Evolutionary conservation across 768 basidiomycete species (phyloP).

Genomic region (Suillus bovinus): DNA sequence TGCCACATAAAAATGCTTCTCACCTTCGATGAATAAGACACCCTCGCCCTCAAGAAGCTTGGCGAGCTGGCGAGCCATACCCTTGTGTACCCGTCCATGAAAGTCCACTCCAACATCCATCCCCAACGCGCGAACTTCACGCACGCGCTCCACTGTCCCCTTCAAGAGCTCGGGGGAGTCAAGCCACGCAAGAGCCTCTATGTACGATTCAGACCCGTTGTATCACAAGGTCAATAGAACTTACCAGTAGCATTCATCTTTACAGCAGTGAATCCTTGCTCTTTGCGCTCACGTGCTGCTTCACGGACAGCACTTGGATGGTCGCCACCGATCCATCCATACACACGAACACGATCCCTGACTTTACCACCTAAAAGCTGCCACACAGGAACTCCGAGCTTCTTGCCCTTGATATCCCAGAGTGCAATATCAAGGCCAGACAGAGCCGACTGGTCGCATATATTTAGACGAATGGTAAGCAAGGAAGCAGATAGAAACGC

Average conservation of each 20-base stretch:
- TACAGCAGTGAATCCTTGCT: constrained; percentile 66
- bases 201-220: constrained; percentile 15
- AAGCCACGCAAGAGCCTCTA: constrained; percentile 49
- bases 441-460: constrained; percentile 42
- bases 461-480: background rate
- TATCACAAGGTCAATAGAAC: constrained; percentile 13
- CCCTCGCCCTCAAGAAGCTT: constrained; percentile 56
- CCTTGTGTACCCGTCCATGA: constrained; percentile 68
- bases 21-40: constrained; percentile 68
- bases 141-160: constrained; percentile 52
- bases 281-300: constrained; percentile 52
- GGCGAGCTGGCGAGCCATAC: constrained; percentile 69
- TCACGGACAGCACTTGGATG: constrained; percentile 47
- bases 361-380: constrained; percentile 72
- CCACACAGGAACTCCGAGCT: constrained; percentile 63
- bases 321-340: constrained; percentile 59
- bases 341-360: constrained; percentile 56
- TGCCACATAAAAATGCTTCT: background rate
- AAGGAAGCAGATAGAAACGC: background rate
- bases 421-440: constrained; percentile 70
- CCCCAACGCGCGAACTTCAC: constrained; percentile 50
- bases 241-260: constrained; percentile 71
- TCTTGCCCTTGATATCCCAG: constrained; percentile 82
- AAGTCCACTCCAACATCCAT: constrained; percentile 71
- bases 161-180: constrained; percentile 57